Base-by-base conservation (phyloP, 768 basidiomycete species). In the Piloderma croceum region DNA sequence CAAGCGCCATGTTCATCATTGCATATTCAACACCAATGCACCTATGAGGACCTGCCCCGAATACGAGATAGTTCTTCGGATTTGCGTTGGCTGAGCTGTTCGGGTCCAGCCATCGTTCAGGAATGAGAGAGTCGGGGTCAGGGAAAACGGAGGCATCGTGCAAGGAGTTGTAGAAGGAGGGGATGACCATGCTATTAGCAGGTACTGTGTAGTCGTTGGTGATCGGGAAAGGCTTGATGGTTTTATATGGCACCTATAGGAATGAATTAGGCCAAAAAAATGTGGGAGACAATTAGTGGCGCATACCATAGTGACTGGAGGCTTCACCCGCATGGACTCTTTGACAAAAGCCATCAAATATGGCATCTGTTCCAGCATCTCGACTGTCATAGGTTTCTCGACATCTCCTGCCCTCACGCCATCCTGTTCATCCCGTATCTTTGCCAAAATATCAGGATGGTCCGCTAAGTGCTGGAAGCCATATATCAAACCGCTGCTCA, bases 391-490 rank as follows among this genome's bases (percentile, higher is more conserved):
- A 17, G 87, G 82, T 41, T 71, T 73, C 23, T 88, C 77, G 39
- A 76, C 65, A 60, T 96, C 81, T 42, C 83, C 85, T 45, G 75
- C 76, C 42, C 96, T 80, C 41, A 94, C 76, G 33, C 76, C 73
- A 31, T 84, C 79, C 62, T 97, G 93, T 65, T 99, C 96, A 51
- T 83, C 88, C 39, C 86, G 78, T 47, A 98, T 77, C 65, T 94
- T 97, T 25, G 77, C 79, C 50, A 94, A 64, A 39, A 96, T 67
- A 19, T 91, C 85, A 1, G 94, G 94, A 58, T 89, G 74, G 62
- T 98, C 96, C 32, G 88, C 89, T 25, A 96, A 73, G 62, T 93
- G 90, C 65, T 99, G 96, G 79, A 98, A 96, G 27, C 81, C 85
- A 61, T 90, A 97, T 55, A 96, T 91, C 53, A 97, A 68, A 36